Evolutionary conservation across 768 basidiomycete species (phyloP).

Genomic region (Amanita rimosa): DNA sequence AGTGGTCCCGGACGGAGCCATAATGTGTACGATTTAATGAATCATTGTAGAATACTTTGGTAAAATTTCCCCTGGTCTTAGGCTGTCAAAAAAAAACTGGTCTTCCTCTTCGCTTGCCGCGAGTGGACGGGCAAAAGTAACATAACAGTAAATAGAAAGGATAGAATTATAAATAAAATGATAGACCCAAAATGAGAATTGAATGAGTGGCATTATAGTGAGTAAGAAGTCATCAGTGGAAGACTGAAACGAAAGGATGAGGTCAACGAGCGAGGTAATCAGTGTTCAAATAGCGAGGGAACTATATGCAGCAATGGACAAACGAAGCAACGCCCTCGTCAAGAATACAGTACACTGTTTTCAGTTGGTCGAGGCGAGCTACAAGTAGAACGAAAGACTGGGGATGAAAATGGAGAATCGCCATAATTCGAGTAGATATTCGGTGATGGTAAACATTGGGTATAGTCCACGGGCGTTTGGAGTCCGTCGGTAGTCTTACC

Average conservation of each 20-base stretch:
- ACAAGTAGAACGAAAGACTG: not conserved
- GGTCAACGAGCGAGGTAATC: not conserved
- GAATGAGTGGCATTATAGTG: not conserved
- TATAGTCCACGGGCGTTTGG: constrained; percentile 4
- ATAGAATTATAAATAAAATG: not conserved
- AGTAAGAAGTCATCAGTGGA: too few relatives aligned
- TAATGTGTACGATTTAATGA: too few relatives aligned
- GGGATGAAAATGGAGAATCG: not conserved
- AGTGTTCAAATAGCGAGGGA: not conserved
- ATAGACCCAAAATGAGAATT: not conserved
- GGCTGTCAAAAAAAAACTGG: too few relatives aligned
- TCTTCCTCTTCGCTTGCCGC: too few relatives aligned
- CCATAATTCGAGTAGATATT: constrained; percentile 3
- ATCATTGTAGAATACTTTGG: too few relatives aligned
- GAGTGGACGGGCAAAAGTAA: too few relatives aligned
- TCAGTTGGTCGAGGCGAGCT: not conserved
- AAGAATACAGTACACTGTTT: not conserved
- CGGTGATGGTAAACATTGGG: not conserved
- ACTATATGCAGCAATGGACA: not conserved
- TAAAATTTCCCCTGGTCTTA: too few relatives aligned
- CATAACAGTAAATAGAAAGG: too few relatives aligned
- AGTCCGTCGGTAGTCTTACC: constrained; percentile 1
- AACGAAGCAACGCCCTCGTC: not conserved
- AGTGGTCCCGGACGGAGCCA: too few relatives aligned
- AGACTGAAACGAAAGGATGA: not conserved